phyloP scores from a whole-genome alignment of 345 rosid genomes.

The Arabidopsis arenosa region DNA sequence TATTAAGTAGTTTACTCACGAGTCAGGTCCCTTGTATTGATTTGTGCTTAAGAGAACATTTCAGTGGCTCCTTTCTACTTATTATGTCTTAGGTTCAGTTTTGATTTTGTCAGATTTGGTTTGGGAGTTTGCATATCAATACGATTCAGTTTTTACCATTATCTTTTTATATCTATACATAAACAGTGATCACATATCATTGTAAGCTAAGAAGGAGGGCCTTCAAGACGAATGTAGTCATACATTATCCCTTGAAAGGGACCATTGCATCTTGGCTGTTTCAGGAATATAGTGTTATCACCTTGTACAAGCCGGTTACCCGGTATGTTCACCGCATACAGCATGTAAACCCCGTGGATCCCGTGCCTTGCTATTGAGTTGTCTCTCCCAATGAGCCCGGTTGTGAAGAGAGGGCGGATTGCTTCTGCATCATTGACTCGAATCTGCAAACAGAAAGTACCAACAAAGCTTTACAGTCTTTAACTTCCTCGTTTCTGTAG shows the following conservation, averaged over 20 bases:
- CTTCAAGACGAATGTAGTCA: constrained; percentile 84
- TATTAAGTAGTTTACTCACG: constrained; percentile 29
- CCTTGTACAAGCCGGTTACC: constrained; percentile 64
- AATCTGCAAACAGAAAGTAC: constrained; percentile 51
- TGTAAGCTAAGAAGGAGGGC: constrained; percentile 37
- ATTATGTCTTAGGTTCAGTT: constrained; percentile 28
- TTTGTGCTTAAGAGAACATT: constrained; percentile 10
- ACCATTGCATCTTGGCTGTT: constrained; percentile 61
- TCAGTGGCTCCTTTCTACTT: background rate
- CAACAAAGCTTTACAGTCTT: constrained; percentile 10
- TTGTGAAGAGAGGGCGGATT: constrained; percentile 71
- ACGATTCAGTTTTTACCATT: constrained; percentile 19
- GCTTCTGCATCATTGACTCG: constrained; percentile 67
- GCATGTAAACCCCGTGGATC: constrained; percentile 78
- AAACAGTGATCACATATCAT: too few relatives aligned
- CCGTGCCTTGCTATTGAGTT: constrained; percentile 94
- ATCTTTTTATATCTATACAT: constrained; percentile 5
- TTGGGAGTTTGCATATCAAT: constrained; percentile 20
- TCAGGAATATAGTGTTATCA: constrained; percentile 76
- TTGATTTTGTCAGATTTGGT: constrained; percentile 24
- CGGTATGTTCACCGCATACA: constrained; percentile 61
- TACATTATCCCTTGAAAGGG: constrained; percentile 88
- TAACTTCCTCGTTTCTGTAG: background rate
- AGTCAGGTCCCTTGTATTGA: constrained; percentile 8
- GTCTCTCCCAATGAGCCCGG: constrained; percentile 87